Percentiles rank a stretch among this genome's conserved stretches.
These are phyloP conservation scores for Epichloe aotearoae DNA, from an alignment of 2,329 filamentous ascomycete species.

Conservation along the genomic window DNA sequence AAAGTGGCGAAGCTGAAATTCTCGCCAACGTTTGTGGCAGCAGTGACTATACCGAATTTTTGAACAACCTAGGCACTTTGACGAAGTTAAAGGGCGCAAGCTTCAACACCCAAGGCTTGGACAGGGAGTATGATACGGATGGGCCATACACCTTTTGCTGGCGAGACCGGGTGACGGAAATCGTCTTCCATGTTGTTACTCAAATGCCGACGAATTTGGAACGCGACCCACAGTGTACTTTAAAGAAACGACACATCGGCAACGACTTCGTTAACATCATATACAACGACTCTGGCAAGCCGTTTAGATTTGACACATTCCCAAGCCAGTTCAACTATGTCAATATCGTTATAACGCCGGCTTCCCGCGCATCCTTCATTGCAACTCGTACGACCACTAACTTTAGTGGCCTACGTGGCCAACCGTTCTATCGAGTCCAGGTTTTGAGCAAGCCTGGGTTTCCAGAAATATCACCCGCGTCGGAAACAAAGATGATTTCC, in stretches of 20 bases:
- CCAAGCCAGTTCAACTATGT: slow-evolving; percentile 94
- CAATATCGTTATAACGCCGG: slow-evolving; percentile 88
- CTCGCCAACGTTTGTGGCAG: slow-evolving; percentile 78
- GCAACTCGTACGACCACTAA: slow-evolving; percentile 38
- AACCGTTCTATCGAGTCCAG: slow-evolving; percentile 73
- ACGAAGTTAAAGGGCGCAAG: slow-evolving; percentile 68
- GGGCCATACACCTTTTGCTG: slow-evolving; percentile 85
- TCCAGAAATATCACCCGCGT: slow-evolving; percentile 80
- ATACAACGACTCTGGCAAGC: slow-evolving; percentile 89
- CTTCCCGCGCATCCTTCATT: slow-evolving; percentile 64
- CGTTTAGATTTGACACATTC: slow-evolving; percentile 83
- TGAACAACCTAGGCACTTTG: slow-evolving; percentile 69
- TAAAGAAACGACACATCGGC: slow-evolving; percentile 90
- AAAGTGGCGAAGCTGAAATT: slow-evolving; percentile 72
- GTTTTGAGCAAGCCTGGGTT: slow-evolving; percentile 81
- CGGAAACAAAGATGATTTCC: slow-evolving; percentile 79
- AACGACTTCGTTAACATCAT: slow-evolving; percentile 98
- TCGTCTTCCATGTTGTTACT: slow-evolving; percentile 90
- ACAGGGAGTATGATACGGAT: slow-evolving; percentile 63
- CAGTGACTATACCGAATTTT: slow-evolving; percentile 74
- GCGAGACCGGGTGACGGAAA: slow-evolving; percentile 88
- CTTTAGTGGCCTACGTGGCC: slow-evolving; percentile 9
- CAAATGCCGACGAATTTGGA: slow-evolving; percentile 90
- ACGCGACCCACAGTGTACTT: slow-evolving; percentile 59
- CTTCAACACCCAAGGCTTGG: slow-evolving; percentile 88